Conservation (phyloP, 83 land plant genomes). For the Larix sibirica region DNA sequence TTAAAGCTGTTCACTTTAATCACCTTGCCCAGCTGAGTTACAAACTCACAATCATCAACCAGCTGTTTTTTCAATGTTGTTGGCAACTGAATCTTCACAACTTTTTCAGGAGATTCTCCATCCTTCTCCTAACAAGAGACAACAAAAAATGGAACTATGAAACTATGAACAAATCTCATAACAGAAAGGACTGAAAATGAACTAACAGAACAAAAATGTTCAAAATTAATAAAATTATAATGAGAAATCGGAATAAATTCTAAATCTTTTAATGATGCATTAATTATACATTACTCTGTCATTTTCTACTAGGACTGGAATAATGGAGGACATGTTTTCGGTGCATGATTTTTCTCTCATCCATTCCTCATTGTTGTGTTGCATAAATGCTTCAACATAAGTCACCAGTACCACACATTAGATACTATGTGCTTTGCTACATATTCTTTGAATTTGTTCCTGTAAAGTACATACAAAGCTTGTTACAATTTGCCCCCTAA, state of each 20-base stretch:
- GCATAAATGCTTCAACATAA: too few relatives aligned
- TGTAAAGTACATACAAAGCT: background rate
- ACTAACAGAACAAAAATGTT: background rate
- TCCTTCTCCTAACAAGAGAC: slow-evolving; percentile 39
- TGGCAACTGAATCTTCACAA: slow-evolving; percentile 58
- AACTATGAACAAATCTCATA: background rate
- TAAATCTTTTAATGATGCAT: too few relatives aligned
- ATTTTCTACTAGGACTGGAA: too few relatives aligned
- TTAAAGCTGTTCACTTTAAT: background rate
- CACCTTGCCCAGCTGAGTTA: slow-evolving; percentile 75
- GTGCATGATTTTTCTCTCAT: too few relatives aligned
- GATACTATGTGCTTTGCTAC: background rate
- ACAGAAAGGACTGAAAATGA: background rate
- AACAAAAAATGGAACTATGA: background rate
- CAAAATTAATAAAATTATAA: background rate
- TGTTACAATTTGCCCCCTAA: too few relatives aligned
- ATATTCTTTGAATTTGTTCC: background rate
- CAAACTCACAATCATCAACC: slow-evolving; percentile 76
- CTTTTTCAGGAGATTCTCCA: slow-evolving; percentile 37
- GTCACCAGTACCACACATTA: too few relatives aligned
- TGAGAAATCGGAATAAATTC: background rate
- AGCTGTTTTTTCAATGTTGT: slow-evolving; percentile 60
- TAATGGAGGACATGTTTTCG: too few relatives aligned
- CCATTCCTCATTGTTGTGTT: too few relatives aligned
- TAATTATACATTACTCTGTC: too few relatives aligned